Evolutionary conservation across 805 yeast species (phyloP).

Genomic region (Priceomyces melissophilus): DNA sequence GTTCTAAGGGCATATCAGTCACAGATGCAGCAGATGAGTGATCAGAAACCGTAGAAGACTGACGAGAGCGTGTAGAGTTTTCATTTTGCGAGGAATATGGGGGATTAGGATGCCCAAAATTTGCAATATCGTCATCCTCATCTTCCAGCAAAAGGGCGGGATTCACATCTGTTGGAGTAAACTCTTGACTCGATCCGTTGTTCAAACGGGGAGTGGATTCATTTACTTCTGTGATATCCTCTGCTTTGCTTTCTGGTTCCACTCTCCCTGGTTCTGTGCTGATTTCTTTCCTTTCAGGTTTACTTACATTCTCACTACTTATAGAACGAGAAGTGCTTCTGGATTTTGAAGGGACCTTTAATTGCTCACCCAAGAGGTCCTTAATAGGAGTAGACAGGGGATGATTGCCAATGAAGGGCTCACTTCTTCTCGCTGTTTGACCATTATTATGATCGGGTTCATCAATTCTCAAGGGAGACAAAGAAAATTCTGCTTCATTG

Average conservation of each 20-base stretch:
- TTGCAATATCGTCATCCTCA: slow-evolving; percentile 17
- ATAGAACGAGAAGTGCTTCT: not conserved
- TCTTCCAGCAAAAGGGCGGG: slow-evolving; percentile 2
- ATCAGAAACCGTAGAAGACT: slow-evolving; percentile 16
- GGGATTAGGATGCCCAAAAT: slow-evolving; percentile 9
- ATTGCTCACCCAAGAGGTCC: slow-evolving; percentile 14
- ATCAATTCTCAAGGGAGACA: slow-evolving; percentile 20
- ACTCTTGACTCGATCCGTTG: too few relatives aligned
- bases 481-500: slow-evolving; percentile 16
- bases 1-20: slow-evolving; percentile 22
- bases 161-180: slow-evolving; percentile 1
- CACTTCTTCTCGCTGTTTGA: not conserved
- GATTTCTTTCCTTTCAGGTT: too few relatives aligned
- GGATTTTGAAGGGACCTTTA: slow-evolving; percentile 1
- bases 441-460: slow-evolving; percentile 2
- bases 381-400: slow-evolving; percentile 8
- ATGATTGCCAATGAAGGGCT: slow-evolving; percentile 2
- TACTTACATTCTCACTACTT: not conserved
- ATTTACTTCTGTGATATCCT: too few relatives aligned
- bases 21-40: slow-evolving; percentile 15
- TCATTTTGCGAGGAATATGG: not conserved
- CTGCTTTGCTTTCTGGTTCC: too few relatives aligned
- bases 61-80: slow-evolving; percentile 11
- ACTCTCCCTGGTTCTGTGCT: too few relatives aligned
- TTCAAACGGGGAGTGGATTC: too few relatives aligned